Evolutionary conservation across 2,329 filamentous ascomycete genomes (phyloP).

Genomic region (Aureobasidium sp.): DNA sequence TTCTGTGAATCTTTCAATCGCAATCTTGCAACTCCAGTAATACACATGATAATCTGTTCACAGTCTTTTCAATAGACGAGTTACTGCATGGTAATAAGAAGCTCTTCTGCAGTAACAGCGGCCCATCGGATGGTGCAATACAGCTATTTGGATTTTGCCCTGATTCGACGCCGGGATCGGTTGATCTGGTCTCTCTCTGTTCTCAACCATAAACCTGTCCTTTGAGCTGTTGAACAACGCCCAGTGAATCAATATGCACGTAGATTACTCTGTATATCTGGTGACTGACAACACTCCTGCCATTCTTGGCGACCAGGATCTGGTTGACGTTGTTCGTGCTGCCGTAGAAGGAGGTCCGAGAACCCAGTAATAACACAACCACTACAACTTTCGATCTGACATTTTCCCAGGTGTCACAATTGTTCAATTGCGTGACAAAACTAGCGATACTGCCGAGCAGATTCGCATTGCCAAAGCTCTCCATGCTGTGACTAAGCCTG

Average conservation of each 20-base stretch:
- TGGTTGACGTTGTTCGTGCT: conserved; percentile 64
- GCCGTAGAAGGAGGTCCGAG: conserved; percentile 61
- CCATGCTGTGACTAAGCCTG: conserved; percentile 58
- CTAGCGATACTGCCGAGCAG: conserved; percentile 61
- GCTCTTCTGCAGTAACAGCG: not conserved
- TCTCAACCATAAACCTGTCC: not conserved
- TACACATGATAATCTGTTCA: not conserved
- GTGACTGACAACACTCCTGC: conserved; percentile 88
- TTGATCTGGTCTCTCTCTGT: not conserved
- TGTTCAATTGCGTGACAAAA: conserved; percentile 89
- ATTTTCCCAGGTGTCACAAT: conserved; percentile 56
- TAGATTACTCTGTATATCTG: conserved; percentile 78
- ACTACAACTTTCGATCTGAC: not conserved
- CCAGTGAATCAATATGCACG: conserved; percentile 22
- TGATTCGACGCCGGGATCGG: conserved; percentile 4
- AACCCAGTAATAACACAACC: not conserved
- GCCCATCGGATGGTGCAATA: not conserved
- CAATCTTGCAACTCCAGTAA: not conserved
- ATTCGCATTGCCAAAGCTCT: conserved; percentile 63
- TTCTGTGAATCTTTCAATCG: not conserved
- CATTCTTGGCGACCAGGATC: conserved; percentile 64
- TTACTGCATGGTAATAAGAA: not conserved
- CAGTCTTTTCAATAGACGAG: not conserved
- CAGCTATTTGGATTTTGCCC: not conserved
- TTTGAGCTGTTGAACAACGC: not conserved